Percentiles rank a stretch among this genome's conserved stretches.
phyloP scores from a whole-genome alignment of 148 eudicot species.

The Spergularia bocconei region DNA sequence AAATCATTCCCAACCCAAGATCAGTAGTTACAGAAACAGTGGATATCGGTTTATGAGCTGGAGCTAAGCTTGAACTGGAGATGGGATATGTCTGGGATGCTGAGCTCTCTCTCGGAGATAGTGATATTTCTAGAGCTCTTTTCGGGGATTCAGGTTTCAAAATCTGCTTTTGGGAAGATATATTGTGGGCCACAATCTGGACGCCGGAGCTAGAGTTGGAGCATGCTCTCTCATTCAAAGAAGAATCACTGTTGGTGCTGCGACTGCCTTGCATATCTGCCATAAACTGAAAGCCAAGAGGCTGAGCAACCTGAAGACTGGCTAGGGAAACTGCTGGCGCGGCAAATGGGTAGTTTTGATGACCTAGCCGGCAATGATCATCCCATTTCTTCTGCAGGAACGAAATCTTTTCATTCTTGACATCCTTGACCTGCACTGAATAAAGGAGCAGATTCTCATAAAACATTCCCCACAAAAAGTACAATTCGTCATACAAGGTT shows the following conservation, averaged over 20 bases:
- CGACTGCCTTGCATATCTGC: constrained; percentile 29
- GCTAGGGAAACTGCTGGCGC: constrained; percentile 29
- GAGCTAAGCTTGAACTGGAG: constrained; percentile 24
- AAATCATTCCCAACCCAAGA: constrained; percentile 61
- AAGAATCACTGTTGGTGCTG: constrained; percentile 33
- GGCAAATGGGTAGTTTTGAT: constrained; percentile 32
- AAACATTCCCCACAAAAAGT: constrained; percentile 8
- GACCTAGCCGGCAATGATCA: constrained; percentile 64
- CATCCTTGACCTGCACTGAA: constrained; percentile 80
- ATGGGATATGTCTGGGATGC: constrained; percentile 16
- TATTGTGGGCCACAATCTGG: constrained; percentile 27
- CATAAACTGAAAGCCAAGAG: constrained; percentile 29
- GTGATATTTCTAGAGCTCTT: constrained; percentile 21
- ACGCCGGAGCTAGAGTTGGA: constrained; percentile 34
- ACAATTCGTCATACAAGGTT: not conserved
- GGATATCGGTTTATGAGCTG: constrained; percentile 26
- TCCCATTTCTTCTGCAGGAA: constrained; percentile 72
- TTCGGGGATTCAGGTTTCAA: constrained; percentile 18
- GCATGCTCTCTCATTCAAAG: constrained; percentile 34
- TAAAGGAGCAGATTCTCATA: constrained; percentile 37
- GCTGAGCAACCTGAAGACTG: constrained; percentile 30
- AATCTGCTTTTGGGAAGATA: constrained; percentile 22
- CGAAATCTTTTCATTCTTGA: constrained; percentile 38
- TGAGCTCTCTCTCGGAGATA: constrained; percentile 18
- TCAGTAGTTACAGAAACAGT: constrained; percentile 63